These are phyloP conservation scores for Elsinoe perseae DNA, from an alignment of 2,329 filamentous ascomycete species.

Conservation along the genomic window DNA sequence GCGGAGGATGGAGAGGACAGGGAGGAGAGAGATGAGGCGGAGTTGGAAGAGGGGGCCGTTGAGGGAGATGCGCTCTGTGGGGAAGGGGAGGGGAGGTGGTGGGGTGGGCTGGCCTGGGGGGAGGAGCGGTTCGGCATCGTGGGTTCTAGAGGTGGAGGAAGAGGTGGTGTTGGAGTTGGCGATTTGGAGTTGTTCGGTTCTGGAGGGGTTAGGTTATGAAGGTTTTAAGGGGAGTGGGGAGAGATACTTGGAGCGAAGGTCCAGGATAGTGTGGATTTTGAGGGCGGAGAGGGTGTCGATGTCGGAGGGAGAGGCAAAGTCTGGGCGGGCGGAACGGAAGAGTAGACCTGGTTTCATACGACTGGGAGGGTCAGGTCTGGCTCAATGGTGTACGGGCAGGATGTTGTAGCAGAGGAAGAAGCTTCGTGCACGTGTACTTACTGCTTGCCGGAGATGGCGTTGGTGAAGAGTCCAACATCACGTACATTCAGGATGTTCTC, in stretches of 20 bases:
- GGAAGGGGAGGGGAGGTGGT: background rate
- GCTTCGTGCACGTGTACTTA: slow-evolving; percentile 29
- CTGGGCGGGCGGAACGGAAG: slow-evolving; percentile 60
- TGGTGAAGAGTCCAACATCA: slow-evolving; percentile 64
- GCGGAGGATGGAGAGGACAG: slow-evolving; percentile 58
- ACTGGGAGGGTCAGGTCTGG: slow-evolving; percentile 25
- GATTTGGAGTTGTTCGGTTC: slow-evolving; percentile 66
- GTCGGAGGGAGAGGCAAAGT: slow-evolving; percentile 64
- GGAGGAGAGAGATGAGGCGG: slow-evolving; percentile 58
- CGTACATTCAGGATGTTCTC: slow-evolving; percentile 66
- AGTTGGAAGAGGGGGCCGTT: slow-evolving; percentile 65
- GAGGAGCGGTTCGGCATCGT: slow-evolving; percentile 49
- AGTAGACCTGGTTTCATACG: slow-evolving; percentile 29
- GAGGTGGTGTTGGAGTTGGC: slow-evolving; percentile 43
- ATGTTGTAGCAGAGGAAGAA: background rate
- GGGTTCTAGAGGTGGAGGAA: slow-evolving; percentile 41
- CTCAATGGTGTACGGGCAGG: slow-evolving; percentile 9
- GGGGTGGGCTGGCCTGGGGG: slow-evolving; percentile 50
- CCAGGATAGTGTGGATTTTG: slow-evolving; percentile 64
- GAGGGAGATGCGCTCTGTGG: slow-evolving; percentile 61
- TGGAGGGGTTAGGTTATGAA: slow-evolving; percentile 28
- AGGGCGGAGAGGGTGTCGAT: slow-evolving; percentile 51
- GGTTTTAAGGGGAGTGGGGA: slow-evolving; percentile 19
- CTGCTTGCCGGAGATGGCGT: slow-evolving; percentile 50
- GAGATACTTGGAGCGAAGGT: slow-evolving; percentile 65